Evolutionary conservation across 164 flowering plant genomes (phyloP).

Genomic region (Pachysandra terminalis): DNA sequence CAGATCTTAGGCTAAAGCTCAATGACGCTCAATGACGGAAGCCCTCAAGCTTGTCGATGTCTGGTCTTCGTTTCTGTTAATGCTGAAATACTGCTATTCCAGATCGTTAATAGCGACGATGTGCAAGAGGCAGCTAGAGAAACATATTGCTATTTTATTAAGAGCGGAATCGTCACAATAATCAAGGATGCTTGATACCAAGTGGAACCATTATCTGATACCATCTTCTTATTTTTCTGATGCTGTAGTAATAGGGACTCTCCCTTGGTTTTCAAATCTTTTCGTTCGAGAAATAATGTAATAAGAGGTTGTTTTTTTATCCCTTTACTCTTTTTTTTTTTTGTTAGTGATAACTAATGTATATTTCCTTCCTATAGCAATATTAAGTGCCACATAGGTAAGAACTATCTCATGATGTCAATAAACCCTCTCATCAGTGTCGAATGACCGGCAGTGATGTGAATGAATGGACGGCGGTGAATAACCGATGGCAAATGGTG

Average conservation of each 20-base stretch:
- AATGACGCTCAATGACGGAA: too few relatives aligned
- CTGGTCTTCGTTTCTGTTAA: too few relatives aligned
- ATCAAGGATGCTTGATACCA: constrained; percentile 96
- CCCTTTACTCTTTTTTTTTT: not conserved
- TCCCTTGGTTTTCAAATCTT: not conserved
- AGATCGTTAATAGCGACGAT: constrained; percentile 76
- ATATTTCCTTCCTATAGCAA: not conserved
- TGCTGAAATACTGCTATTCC: constrained; percentile 14
- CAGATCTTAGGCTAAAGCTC: too few relatives aligned
- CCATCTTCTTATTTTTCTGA: not conserved
- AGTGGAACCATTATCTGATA: constrained; percentile 69
- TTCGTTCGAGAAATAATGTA: not conserved
- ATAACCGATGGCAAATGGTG: too few relatives aligned
- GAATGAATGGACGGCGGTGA: too few relatives aligned
- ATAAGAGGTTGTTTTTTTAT: not conserved
- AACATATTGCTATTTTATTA: constrained; percentile 95
- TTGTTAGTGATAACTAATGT: not conserved
- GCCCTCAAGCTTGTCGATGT: too few relatives aligned
- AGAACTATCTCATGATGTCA: too few relatives aligned
- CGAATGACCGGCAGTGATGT: too few relatives aligned
- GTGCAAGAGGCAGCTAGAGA: constrained; percentile 98
- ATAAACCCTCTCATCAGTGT: too few relatives aligned
- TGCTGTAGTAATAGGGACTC: not conserved
- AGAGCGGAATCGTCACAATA: constrained; percentile 92
- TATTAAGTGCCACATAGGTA: too few relatives aligned